A percentile compares a stretch with the other conserved stretches of the same genome.
Conservation (phyloP, 768 basidiomycete genomes). For the Panellus pusillus region DNA sequence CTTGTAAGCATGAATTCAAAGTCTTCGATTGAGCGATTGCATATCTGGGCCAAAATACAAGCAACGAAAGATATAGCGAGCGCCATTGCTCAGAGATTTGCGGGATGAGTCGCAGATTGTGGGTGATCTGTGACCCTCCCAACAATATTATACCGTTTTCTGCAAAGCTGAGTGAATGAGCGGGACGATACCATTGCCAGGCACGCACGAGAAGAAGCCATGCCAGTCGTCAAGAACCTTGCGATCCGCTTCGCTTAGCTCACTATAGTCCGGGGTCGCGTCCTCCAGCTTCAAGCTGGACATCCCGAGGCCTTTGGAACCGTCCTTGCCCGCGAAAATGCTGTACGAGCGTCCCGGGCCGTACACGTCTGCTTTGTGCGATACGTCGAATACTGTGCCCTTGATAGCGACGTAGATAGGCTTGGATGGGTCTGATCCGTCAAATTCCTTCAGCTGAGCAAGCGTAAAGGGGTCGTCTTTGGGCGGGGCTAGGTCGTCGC, state of each 20-base stretch:
- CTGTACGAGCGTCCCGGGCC: conserved; percentile 78
- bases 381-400: conserved; percentile 91
- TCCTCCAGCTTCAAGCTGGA: conserved; percentile 85
- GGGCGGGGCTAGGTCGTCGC: conserved; percentile 62
- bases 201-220: conserved; percentile 78
- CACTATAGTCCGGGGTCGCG: conserved; percentile 85
- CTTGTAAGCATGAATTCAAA: no score
- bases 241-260: conserved; percentile 65
- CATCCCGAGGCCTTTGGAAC: conserved; percentile 84
- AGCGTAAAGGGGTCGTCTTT: conserved; percentile 78
- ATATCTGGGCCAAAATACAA: no score
- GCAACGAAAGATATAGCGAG: no score
- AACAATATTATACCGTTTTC: no score
- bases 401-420: conserved; percentile 95
- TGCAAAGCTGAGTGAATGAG: no score
- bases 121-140: no score
- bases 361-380: conserved; percentile 83
- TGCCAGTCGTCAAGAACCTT: conserved; percentile 91
- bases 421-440: conserved; percentile 62
- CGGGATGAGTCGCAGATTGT: no score
- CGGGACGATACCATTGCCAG: background rate
- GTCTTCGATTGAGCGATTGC: no score
- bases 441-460: conserved; percentile 64
- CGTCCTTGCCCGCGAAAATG: conserved; percentile 94
- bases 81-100: no score